These are phyloP conservation scores for Penicillium olsonii DNA, from an alignment of 2,329 filamentous ascomycete genomes.

Conservation along the genomic window DNA sequence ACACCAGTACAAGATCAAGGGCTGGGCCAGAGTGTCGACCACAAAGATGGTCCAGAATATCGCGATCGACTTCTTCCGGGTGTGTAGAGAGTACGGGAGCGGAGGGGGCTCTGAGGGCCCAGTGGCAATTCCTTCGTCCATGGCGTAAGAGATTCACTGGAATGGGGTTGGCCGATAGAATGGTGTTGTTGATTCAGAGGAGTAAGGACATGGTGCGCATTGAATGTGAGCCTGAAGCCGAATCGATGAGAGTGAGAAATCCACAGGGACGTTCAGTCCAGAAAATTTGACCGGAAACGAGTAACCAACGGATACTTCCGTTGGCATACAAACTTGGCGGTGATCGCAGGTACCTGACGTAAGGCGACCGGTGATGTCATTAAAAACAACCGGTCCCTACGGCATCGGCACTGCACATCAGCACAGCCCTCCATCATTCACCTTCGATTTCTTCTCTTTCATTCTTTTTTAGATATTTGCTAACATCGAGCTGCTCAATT, in stretches of 20 bases:
- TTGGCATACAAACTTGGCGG: conserved; percentile 16
- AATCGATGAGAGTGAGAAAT: conserved; percentile 1
- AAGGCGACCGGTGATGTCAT: conserved; percentile 30
- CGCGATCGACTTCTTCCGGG: conserved; percentile 57
- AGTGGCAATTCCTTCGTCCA: conserved; percentile 36
- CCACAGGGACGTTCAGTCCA: not conserved
- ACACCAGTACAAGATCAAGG: conserved; percentile 61
- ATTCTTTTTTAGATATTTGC: not conserved
- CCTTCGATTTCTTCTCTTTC: not conserved
- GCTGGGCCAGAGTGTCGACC: conserved; percentile 60
- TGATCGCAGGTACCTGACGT: conserved; percentile 25
- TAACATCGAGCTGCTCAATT: no score
- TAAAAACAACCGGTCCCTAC: conserved; percentile 5
- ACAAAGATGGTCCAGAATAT: conserved; percentile 63
- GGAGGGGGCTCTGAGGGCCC: conserved; percentile 44
- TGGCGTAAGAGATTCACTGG: conserved; percentile 17
- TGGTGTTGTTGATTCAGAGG: not conserved
- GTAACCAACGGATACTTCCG: conserved; percentile 17
- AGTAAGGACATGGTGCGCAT: conserved; percentile 9
- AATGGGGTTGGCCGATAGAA: not conserved
- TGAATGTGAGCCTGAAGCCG: not conserved
- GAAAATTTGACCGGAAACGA: conserved; percentile 24
- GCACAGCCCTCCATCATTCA: not conserved
- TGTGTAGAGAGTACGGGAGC: conserved; percentile 58
- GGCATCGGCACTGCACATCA: not conserved